Base-by-base conservation (phyloP, 768 basidiomycete genomes). In the Mycena chlorophos region DNA sequence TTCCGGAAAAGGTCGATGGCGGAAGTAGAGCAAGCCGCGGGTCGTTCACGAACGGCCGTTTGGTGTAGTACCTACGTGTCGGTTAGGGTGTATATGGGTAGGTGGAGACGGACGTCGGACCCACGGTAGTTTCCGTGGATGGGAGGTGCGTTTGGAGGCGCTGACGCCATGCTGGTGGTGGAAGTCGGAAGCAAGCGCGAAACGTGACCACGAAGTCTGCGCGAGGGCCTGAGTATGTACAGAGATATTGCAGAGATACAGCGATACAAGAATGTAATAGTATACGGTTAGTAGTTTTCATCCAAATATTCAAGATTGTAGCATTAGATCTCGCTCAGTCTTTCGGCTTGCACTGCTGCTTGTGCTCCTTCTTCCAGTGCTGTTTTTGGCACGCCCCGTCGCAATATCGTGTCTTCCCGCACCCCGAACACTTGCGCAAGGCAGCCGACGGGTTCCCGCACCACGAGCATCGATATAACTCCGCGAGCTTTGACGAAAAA, bases 61-160 rank as follows among this genome's bases (percentile, higher is more conserved):
- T 91, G n/a, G 77, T 73, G 73, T 94, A 94, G 65, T 91, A 93
- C 20, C 88, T 88, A 62, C 13, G 47, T 40, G 19, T 16, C 17
- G 47, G 29, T 53, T 28, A 31, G 40, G n/a, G 34, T 10, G 52
- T 20, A 52, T 38, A 22, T 39, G 56, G 31, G n/a, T n/a, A 51
- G 38, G 48, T 48, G n/a, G 5, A 55, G 25, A 16, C 26, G 26
- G 31, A 29, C 20, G 51, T n/a, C 71, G 56, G 63, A 86, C 88
- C 84, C 84, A 66, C 83, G 81, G 67, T 91, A 91, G 67, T 91
- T 91, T 56, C 89, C 90, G 67, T 89, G 74, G 23, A 81, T 75
- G 13, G 83, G 83, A 12, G 64, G 45, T 37, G 34, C 13, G 45
- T 30, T n/a, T n/a, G n/a, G n/a, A n/a, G n/a, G n/a, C n/a, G n/a